Evolutionary conservation across 2,329 filamentous ascomycete species (phyloP), one percentile per base, ranked within the genome.

Genomic region (Malbranchea cinnamomea): DNA sequence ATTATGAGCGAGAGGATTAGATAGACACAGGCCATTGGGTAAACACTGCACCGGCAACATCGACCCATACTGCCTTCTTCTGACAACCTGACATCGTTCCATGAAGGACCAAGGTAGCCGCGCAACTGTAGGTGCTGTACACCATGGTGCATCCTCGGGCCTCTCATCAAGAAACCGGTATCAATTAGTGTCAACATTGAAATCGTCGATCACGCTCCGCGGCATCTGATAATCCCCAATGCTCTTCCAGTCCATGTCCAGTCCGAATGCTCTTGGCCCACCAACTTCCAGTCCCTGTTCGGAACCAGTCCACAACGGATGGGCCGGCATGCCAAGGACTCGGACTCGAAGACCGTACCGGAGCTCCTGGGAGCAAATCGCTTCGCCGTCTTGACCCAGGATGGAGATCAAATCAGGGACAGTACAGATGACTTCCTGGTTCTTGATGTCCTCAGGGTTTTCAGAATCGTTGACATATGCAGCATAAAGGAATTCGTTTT

Each of bases 311-410:
- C 66, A 70, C 7, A 66, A 39, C 0, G 63, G 62, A 34, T 65
- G 62, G 1, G 62, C 59, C 2, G 62, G 52, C 18, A 69, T 47
- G 0, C 54, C 65, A 34, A 69, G 60, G 1, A 69, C 64, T 18
- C 46, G 60, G 0, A 68, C 65, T 3, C 56, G 49, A 2, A 68
- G 38, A 0, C 66, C 66, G 31, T 68, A 70, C 6, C 64, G 53
- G 17, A 66, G 46, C 14, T 68, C 63, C 9, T 61, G 58, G 1
- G 63, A 62, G 0, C 63, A 63, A 4, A 68, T 52, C 0, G 63
- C 63, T 28, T 62, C 61, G 0, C 64, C 63, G 27, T 65, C 61
- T 11, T 52, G 50, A 20, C 49, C 54, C 3, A 58, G 30, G 13
- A 59, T 48, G 10, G 48, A 50, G 15, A 56, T 54, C 5, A 56